phyloP scores from a whole-genome alignment of 2,329 filamentous ascomycete species.

The Clonostachys rhizophaga region DNA sequence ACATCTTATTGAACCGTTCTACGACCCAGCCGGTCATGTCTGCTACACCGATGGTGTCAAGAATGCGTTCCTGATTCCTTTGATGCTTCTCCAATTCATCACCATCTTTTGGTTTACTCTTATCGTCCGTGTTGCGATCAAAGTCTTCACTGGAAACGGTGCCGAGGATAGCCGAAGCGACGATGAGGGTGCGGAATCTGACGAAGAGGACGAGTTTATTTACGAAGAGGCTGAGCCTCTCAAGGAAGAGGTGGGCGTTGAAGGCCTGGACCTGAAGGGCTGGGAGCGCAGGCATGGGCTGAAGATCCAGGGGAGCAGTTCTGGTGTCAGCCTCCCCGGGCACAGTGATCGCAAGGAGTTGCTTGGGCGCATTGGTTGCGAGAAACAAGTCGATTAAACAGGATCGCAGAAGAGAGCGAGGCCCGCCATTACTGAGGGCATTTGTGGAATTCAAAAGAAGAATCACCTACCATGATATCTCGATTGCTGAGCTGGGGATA shows the following conservation, averaged over 20 bases:
- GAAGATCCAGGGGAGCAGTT: slow-evolving; percentile 47
- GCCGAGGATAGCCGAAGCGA: slow-evolving; percentile 88
- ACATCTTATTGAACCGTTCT: slow-evolving; percentile 72
- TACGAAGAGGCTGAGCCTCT: slow-evolving; percentile 52
- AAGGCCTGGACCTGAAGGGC: slow-evolving; percentile 62
- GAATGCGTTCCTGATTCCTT: slow-evolving; percentile 70
- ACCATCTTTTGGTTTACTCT: slow-evolving; percentile 86
- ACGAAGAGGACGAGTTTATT: slow-evolving; percentile 49
- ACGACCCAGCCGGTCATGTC: slow-evolving; percentile 64
- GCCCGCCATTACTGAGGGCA: neutral
- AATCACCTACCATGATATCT: too few relatives aligned
- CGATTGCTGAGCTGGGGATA: too few relatives aligned
- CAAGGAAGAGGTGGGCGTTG: slow-evolving; percentile 73
- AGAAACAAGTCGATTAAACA: slow-evolving; percentile 59
- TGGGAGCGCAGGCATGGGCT: slow-evolving; percentile 54
- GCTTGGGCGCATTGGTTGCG: slow-evolving; percentile 76
- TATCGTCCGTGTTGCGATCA: slow-evolving; percentile 78
- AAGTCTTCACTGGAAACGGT: slow-evolving; percentile 69
- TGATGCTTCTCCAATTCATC: slow-evolving; percentile 74
- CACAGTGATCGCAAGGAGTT: slow-evolving; percentile 77
- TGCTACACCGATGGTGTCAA: slow-evolving; percentile 76
- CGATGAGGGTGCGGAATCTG: slow-evolving; percentile 69
- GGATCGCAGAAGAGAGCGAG: neutral
- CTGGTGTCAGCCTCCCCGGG: slow-evolving; percentile 62
- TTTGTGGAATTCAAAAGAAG: neutral